Percentiles rank a stretch among this genome's conserved stretches.
phyloP scores from a whole-genome alignment of 352 stramenopile species.

The Phytophthora pini region DNA sequence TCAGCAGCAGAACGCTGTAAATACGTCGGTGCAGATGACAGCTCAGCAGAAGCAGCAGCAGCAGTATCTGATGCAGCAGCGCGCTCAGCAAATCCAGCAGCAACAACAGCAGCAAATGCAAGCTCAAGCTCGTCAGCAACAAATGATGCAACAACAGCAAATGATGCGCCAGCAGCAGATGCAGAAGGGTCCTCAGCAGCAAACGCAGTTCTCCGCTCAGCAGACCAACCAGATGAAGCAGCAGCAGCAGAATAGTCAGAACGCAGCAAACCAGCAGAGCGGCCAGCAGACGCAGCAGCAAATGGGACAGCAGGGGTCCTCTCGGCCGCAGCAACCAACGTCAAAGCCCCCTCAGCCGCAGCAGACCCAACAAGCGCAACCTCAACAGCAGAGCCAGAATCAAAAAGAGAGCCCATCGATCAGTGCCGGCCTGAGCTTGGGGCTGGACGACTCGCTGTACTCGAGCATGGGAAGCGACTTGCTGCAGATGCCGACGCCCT shows the following conservation, averaged over 20 bases:
- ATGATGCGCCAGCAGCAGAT: conserved; percentile 56
- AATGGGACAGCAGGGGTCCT: conserved; percentile 37
- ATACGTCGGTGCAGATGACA: conserved; percentile 32
- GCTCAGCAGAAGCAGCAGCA: conserved; percentile 51
- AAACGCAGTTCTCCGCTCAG: conserved; percentile 35
- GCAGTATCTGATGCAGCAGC: conserved; percentile 61
- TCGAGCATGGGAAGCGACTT: conserved; percentile 57
- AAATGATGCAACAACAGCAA: conserved; percentile 53
- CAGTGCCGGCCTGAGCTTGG: conserved; percentile 52
- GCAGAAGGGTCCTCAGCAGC: conserved; percentile 38
- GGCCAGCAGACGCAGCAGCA: conserved; percentile 51
- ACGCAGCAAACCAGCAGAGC: conserved; percentile 45
- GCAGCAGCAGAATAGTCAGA: conserved; percentile 43
- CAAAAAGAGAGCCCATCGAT: conserved; percentile 53
- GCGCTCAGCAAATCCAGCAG: conserved; percentile 60
- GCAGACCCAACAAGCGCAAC: conserved; percentile 31
- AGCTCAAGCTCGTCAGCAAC: conserved; percentile 48
- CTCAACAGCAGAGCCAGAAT: conserved; percentile 21
- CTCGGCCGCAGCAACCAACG: conserved; percentile 38
- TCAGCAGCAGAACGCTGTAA: conserved; percentile 26
- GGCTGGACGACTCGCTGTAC: conserved; percentile 70
- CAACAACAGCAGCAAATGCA: conserved; percentile 59
- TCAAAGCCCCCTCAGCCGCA: conserved; percentile 29
- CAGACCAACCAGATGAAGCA: conserved; percentile 35
- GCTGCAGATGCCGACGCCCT: conserved; percentile 66